These are phyloP conservation scores for Chalaropsis ovoidea DNA, from an alignment of 2,329 filamentous ascomycete genomes.

Conservation along the genomic window DNA sequence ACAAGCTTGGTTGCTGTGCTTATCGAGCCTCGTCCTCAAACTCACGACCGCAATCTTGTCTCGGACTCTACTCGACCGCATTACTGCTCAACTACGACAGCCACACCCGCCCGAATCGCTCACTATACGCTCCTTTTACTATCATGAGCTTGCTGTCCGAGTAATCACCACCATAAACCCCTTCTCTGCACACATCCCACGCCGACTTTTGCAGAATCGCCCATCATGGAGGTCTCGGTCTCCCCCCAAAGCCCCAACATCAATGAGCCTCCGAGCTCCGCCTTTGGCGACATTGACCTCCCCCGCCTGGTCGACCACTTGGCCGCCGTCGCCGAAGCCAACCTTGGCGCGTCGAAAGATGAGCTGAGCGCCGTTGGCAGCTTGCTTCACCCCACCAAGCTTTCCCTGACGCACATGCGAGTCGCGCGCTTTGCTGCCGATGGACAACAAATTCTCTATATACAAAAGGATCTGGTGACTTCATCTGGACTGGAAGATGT, in stretches of 20 bases:
- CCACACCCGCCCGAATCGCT: neutral
- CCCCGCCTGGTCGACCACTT: constrained; percentile 61
- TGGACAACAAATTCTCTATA: constrained; percentile 76
- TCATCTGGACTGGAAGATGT: constrained; percentile 45
- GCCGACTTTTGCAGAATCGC: constrained; percentile 15
- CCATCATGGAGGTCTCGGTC: constrained; percentile 44
- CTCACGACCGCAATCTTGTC: neutral
- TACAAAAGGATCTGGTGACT: constrained; percentile 67
- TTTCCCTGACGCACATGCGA: constrained; percentile 72
- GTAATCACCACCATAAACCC: neutral
- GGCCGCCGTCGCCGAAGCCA: constrained; percentile 58
- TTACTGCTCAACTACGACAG: neutral
- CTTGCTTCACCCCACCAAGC: constrained; percentile 62
- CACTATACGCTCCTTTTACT: neutral
- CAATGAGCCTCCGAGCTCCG: constrained; percentile 39
- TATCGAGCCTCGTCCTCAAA: neutral
- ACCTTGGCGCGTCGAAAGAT: constrained; percentile 61
- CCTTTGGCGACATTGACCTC: constrained; percentile 55
- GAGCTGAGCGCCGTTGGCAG: constrained; percentile 76
- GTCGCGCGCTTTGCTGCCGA: constrained; percentile 86
- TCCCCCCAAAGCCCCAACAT: constrained; percentile 38
- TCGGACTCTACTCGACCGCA: neutral
- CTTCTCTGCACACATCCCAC: neutral
- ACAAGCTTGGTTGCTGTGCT: constrained; percentile 13
- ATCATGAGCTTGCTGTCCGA: constrained; percentile 13